A percentile compares a stretch with the other conserved stretches of the same genome.
These are phyloP conservation scores for Triadica sebifera DNA, from an alignment of 345 rosid genomes.

Conservation along the genomic window DNA sequence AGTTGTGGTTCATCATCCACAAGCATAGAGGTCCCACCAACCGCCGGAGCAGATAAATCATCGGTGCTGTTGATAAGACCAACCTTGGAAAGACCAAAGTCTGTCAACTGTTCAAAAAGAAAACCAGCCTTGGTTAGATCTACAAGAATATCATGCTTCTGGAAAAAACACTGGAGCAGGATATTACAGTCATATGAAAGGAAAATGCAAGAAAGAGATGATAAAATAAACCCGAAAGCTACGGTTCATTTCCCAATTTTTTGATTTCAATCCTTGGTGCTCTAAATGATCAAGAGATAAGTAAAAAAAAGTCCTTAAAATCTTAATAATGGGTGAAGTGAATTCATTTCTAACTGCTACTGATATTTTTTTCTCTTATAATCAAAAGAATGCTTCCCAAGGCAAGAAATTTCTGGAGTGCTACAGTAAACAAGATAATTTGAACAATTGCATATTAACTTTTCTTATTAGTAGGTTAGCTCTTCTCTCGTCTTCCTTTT, in stretches of 20 bases:
- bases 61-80: constrained; percentile 99
- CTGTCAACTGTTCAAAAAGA: constrained; percentile 63
- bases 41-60: constrained; percentile 90
- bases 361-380: too few species aligned
- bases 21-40: constrained; percentile 77
- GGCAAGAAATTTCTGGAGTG: too few species aligned
- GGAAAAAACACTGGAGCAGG: not conserved
- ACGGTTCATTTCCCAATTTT: not conserved
- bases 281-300: not conserved
- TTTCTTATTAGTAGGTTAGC: too few species aligned
- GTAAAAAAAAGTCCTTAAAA: constrained; percentile 6
- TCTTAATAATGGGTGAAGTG: too few species aligned
- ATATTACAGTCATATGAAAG: not conserved
- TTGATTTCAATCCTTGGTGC: not conserved
- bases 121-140: not conserved
- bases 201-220: not conserved
- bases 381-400: too few species aligned
- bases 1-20: constrained; percentile 72
- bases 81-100: constrained; percentile 85
- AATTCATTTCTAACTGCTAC: too few species aligned
- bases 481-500: too few species aligned
- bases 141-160: not conserved
- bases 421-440: too few species aligned
- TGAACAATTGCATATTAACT: too few species aligned
- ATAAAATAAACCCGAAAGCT: not conserved